Evolutionary conservation across 169 alveolate genomes (phyloP).

Genomic region (Miamiensis avidus): DNA sequence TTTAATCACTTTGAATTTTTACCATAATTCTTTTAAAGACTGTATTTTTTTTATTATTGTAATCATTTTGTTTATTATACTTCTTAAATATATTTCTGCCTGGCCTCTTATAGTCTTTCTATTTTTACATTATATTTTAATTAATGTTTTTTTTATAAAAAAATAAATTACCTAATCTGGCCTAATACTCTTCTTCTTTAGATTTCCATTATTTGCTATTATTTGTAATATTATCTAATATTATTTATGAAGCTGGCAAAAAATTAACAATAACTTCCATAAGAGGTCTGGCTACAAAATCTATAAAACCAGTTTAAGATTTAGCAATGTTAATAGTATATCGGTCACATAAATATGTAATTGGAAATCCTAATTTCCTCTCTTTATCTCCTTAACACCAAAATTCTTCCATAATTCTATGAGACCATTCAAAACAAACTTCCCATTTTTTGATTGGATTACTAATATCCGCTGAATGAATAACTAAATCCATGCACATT

Average conservation of each 20-base stretch:
- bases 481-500: constrained; percentile 29
- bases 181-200: constrained; percentile 4
- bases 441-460: constrained; percentile 40
- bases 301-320: constrained; percentile 42
- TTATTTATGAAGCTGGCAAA: constrained; percentile 15
- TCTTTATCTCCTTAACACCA: constrained; percentile 45
- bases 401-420: constrained; percentile 35
- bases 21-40: too few relatives aligned
- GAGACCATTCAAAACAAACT: constrained; percentile 36
- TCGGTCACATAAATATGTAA: constrained; percentile 38
- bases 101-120: too few relatives aligned
- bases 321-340: constrained; percentile 34
- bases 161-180: neutral
- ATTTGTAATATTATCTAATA: neutral
- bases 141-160: too few relatives aligned
- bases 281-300: constrained; percentile 39
- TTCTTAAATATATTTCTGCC: too few relatives aligned
- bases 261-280: constrained; percentile 22
- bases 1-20: too few relatives aligned
- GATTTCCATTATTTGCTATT: constrained; percentile 20
- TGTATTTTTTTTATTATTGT: too few relatives aligned
- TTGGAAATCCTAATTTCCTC: constrained; percentile 20
- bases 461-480: constrained; percentile 44
- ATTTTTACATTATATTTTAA: too few relatives aligned
- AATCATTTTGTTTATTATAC: too few relatives aligned